Evolutionary conservation across 164 flowering plant genomes (phyloP), one percentile per base, ranked within the genome.

Genomic region (Echeveria elegans): DNA sequence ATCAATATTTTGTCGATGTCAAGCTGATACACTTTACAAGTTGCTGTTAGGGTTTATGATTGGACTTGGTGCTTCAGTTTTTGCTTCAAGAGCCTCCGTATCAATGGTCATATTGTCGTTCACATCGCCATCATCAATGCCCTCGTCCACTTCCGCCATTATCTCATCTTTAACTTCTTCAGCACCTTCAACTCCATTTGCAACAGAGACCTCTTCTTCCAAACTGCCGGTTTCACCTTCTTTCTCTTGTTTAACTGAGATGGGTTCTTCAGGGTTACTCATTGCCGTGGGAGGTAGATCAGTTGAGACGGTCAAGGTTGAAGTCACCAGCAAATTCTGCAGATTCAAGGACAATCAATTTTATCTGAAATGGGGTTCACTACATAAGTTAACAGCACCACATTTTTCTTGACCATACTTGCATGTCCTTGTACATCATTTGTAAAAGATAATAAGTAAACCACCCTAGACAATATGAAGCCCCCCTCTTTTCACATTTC

Each of bases 251-350:
- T 79, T 79, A 45, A 52, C 74, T 15, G 80, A 82, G 71, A 79
- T 84, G 71, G 77, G 74, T 18, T 50, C 72, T 66, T 61, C 66
- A 19, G 64, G 66, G 48, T 68, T 43, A 29, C 63, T 50, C 19
- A 65, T 15, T 4, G 75, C 4, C 37, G 78, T 74, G 68, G 86
- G 83, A 69, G 80, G 81, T 16, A 85, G 82, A 59, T 87, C 90
- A 14, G 75, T 71, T 29, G 72, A 83, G 41, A 78, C 70, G 30
- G 82, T 69, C 71, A 91, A 63, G 53, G 81, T 88, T 1, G 92
- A 86, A 29, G 95, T 82, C 73, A 89, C 96, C 78, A 78, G 74
- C 78, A 91, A 73, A 77, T 86, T 91, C 97, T 91, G 71, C 72
- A 78, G 43, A 63, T 5, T 32, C 38, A 23, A n/a, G n/a, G n/a